A percentile compares a stretch with the other conserved stretches of the same genome.
Evolutionary conservation across 2,329 filamentous ascomycete genomes (phyloP).

Genomic region (Fonsecaea nubica): DNA sequence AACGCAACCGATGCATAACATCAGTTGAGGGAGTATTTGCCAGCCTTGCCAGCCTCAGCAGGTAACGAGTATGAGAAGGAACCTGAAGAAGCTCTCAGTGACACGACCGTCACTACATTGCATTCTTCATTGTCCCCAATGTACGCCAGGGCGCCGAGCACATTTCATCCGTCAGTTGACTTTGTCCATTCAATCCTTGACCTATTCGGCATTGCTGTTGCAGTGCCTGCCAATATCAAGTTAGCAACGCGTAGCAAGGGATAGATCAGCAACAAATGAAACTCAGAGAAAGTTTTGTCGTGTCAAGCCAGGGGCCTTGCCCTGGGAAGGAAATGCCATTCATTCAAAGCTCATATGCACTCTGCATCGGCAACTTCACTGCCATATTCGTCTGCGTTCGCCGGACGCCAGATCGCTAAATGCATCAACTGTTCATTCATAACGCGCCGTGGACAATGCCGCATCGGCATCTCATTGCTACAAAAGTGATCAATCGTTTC

Average conservation of each 20-base stretch:
- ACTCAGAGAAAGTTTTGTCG: not conserved
- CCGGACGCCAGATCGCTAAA: slow-evolving; percentile 23
- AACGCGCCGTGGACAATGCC: not conserved
- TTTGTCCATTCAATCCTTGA: not conserved
- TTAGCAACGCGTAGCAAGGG: not conserved
- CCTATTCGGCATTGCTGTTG: not conserved
- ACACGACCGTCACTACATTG: not conserved
- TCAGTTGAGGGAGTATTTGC: not conserved
- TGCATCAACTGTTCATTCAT: slow-evolving; percentile 17
- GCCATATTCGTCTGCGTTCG: not conserved
- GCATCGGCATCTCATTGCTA: not conserved
- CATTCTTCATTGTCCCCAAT: not conserved
- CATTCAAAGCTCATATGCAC: slow-evolving; percentile 6
- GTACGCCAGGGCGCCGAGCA: not conserved
- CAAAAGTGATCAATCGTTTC: not conserved
- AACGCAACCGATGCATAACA: not conserved
- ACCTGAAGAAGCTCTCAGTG: not conserved
- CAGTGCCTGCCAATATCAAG: not conserved
- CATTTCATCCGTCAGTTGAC: not conserved
- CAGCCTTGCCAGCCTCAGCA: not conserved
- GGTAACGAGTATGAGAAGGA: no score
- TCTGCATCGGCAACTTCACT: not conserved
- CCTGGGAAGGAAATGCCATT: not conserved
- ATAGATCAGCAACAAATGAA: not conserved
- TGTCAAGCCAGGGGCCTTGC: not conserved